These are phyloP conservation scores for Hericium alpestre DNA, from an alignment of 768 basidiomycete species.

Conservation along the genomic window DNA sequence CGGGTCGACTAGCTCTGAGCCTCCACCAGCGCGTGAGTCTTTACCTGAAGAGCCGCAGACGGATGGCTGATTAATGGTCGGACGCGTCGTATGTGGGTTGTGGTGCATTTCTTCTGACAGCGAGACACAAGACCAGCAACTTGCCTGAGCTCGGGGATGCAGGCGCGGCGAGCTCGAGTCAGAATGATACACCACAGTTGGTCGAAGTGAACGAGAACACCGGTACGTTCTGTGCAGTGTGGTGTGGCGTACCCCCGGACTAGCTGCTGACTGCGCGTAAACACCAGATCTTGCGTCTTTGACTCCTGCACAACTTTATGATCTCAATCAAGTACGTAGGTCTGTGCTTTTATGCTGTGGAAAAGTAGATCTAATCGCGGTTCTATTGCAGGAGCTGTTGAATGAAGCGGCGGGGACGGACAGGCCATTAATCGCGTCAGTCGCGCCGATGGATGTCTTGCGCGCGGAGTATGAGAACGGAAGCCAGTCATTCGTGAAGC, in stretches of 20 bases:
- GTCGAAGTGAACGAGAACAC: slow-evolving; percentile 7
- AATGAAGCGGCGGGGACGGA: slow-evolving; percentile 26
- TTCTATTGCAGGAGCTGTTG: slow-evolving; percentile 23
- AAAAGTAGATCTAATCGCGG: background rate
- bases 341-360: background rate
- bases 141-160: slow-evolving; percentile 16
- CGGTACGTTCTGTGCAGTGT: slow-evolving; percentile 5
- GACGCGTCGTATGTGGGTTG: background rate
- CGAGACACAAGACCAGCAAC: slow-evolving; percentile 14
- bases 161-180: background rate
- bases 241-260: background rate
- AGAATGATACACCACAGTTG: background rate
- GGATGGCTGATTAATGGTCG: background rate
- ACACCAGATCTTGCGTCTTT: slow-evolving; percentile 24
- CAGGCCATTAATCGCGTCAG: slow-evolving; percentile 44
- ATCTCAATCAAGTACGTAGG: slow-evolving; percentile 28
- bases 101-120: slow-evolving; percentile 5
- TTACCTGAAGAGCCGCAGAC: background rate
- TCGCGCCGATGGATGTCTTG: slow-evolving; percentile 42
- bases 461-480: slow-evolving; percentile 60
- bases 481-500: slow-evolving; percentile 48
- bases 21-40: too few species aligned
- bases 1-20: background rate
- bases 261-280: background rate
- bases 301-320: slow-evolving; percentile 25